Conservation (phyloP, 345 rosid genomes). For the Odontarrhena argentea region DNA sequence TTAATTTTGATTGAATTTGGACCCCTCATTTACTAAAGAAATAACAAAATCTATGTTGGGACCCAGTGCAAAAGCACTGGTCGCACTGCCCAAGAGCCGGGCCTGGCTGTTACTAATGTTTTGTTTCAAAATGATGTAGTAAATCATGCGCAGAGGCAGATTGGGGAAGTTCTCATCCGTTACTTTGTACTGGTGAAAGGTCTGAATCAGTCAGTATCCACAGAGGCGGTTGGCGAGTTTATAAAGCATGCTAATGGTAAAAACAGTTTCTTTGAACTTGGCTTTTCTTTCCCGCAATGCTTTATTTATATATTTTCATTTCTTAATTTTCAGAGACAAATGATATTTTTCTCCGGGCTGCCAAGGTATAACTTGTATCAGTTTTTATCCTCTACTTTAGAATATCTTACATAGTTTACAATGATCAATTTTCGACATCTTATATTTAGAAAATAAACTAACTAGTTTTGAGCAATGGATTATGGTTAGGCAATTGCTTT, state of each 20-base stretch:
- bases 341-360: constrained; percentile 87
- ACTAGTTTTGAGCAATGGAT: constrained; percentile 16
- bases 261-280: constrained; percentile 6
- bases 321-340: constrained; percentile 67
- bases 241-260: constrained; percentile 76
- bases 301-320: constrained; percentile 23
- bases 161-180: constrained; percentile 73
- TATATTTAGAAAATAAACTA: constrained; percentile 10
- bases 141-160: constrained; percentile 74
- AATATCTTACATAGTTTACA: neutral
- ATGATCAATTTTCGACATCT: neutral
- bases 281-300: neutral
- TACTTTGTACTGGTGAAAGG: constrained; percentile 81
- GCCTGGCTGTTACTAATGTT: constrained; percentile 21
- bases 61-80: too few species aligned
- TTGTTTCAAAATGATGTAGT: constrained; percentile 43
- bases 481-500: constrained; percentile 67
- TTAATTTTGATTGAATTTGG: too few species aligned
- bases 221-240: constrained; percentile 63
- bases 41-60: too few species aligned
- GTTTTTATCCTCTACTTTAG: neutral
- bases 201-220: constrained; percentile 50
- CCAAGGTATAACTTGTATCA: constrained; percentile 61
- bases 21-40: too few species aligned
- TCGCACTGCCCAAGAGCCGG: too few species aligned